Evolutionary conservation across 1,284 basidiomycete species (phyloP).

Genomic region (Flammula alnicola): DNA sequence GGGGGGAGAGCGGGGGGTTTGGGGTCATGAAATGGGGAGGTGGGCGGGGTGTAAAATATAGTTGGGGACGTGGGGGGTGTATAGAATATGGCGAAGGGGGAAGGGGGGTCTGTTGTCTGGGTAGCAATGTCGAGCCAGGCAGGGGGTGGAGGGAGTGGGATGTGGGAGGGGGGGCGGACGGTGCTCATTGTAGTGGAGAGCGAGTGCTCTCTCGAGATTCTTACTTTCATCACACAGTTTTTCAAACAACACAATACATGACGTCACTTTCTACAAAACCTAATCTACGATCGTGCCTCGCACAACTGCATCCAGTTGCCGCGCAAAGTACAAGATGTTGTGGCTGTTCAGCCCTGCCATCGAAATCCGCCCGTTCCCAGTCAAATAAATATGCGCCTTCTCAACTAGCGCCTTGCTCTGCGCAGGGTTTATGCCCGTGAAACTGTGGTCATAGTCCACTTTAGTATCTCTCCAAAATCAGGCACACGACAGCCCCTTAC

Average conservation of each 20-base stretch:
- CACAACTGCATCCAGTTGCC: slow-evolving; percentile 74
- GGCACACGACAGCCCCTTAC: slow-evolving; percentile 45
- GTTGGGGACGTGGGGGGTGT: slow-evolving; percentile 27
- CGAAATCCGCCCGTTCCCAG: slow-evolving; percentile 84
- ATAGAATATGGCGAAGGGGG: slow-evolving; percentile 23
- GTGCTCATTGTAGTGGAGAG: slow-evolving; percentile 23
- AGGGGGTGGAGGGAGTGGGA: slow-evolving; percentile 36
- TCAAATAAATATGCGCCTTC: slow-evolving; percentile 89
- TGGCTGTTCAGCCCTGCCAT: slow-evolving; percentile 65
- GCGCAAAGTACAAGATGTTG: slow-evolving; percentile 82
- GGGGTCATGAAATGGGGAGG: slow-evolving; percentile 29
- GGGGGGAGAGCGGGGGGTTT: slow-evolving; percentile 31
- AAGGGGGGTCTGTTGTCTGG: slow-evolving; percentile 13
- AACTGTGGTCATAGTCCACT: too few relatives aligned
- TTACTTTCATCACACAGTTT: slow-evolving; percentile 19
- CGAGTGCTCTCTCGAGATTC: slow-evolving; percentile 19
- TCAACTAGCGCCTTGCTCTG: slow-evolving; percentile 80
- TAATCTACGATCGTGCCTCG: slow-evolving; percentile 40
- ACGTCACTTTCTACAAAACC: slow-evolving; percentile 21
- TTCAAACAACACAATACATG: slow-evolving; percentile 29
- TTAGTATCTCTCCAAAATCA: too few relatives aligned
- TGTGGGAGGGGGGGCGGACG: slow-evolving; percentile 33
- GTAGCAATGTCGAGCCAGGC: slow-evolving; percentile 18
- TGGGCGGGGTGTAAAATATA: slow-evolving; percentile 43
- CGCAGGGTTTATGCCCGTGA: slow-evolving; percentile 73